Percentiles rank a stretch among this genome's conserved stretches.
phyloP scores from a whole-genome alignment of 2,329 filamentous ascomycete genomes.

The Fusarium secorum region DNA sequence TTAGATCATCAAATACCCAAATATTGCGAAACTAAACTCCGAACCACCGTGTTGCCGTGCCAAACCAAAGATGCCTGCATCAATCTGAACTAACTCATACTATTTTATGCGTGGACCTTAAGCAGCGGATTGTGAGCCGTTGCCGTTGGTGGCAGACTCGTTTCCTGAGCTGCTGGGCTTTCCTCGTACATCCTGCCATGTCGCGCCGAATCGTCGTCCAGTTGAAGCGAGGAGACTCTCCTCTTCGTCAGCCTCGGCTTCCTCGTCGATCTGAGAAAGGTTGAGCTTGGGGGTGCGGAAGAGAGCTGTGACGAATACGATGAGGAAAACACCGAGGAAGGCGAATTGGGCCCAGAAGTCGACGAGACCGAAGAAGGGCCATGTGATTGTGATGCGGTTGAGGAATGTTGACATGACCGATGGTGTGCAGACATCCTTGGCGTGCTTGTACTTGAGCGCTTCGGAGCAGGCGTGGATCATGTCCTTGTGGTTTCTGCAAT shows the following conservation, averaged over 20 bases:
- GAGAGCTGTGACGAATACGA: constrained; percentile 80
- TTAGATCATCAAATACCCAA: constrained; percentile 28
- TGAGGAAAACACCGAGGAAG: constrained; percentile 83
- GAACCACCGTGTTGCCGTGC: constrained; percentile 5
- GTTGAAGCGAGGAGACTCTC: constrained; percentile 89
- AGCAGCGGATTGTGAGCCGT: constrained; percentile 32
- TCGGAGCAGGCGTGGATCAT: constrained; percentile 86
- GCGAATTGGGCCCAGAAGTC: constrained; percentile 96
- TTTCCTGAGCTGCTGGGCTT: constrained; percentile 39
- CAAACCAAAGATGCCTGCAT: constrained; percentile 7
- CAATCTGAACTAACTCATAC: not conserved
- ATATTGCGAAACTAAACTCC: constrained; percentile 14
- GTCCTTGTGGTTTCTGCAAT: constrained; percentile 75
- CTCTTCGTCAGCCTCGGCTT: constrained; percentile 91
- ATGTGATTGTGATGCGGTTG: constrained; percentile 91
- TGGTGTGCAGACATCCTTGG: constrained; percentile 85
- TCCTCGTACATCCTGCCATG: constrained; percentile 87
- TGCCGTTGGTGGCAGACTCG: constrained; percentile 14
- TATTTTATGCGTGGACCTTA: constrained; percentile 8
- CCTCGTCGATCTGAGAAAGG: constrained; percentile 81
- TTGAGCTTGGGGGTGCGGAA: constrained; percentile 83
- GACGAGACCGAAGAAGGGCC: constrained; percentile 92
- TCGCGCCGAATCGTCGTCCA: constrained; percentile 80
- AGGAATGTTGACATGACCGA: constrained; percentile 92
- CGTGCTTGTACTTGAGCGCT: constrained; percentile 71